A percentile compares a stretch with the other conserved stretches of the same genome.
Conservation (phyloP, 805 yeast genomes). For the Zygoascus flipseniorum region DNA sequence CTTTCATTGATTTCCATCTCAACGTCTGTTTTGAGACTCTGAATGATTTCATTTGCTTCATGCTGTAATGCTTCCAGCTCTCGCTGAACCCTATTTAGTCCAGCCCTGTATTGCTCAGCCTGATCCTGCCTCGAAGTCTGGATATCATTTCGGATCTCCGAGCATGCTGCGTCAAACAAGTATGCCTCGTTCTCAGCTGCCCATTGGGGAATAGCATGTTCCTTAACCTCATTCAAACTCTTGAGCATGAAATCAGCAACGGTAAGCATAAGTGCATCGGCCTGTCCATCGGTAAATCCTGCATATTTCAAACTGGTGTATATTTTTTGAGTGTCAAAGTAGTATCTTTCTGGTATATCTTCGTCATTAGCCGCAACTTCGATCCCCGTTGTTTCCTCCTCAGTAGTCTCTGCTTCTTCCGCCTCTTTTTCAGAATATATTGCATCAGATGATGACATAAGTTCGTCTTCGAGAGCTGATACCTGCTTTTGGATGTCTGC, state of each 20-base stretch:
- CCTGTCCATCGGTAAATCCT: conserved; percentile 55
- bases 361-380: conserved; percentile 7
- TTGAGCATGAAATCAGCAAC: conserved; percentile 30
- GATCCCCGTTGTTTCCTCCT: conserved; percentile 1
- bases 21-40: conserved; percentile 61
- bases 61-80: conserved; percentile 67
- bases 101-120: conserved; percentile 55
- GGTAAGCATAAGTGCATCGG: conserved; percentile 46
- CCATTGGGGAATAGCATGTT: conserved; percentile 35
- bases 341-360: conserved; percentile 7
- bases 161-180: conserved; percentile 84
- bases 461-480: not conserved
- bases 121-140: conserved; percentile 63
- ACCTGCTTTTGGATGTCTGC: not conserved
- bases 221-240: conserved; percentile 27
- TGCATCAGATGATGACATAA: not conserved
- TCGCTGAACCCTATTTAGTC: conserved; percentile 61
- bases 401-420: not conserved
- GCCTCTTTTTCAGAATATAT: not conserved
- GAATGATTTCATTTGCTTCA: conserved; percentile 57
- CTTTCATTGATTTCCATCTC: conserved; percentile 82
- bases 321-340: conserved; percentile 55
- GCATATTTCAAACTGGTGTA: conserved; percentile 43
- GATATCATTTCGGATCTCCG: conserved; percentile 74
- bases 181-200: conserved; percentile 85